Conservation (phyloP, 2,329 filamentous ascomycete genomes). For the Ramularia collo-cygni region DNA sequence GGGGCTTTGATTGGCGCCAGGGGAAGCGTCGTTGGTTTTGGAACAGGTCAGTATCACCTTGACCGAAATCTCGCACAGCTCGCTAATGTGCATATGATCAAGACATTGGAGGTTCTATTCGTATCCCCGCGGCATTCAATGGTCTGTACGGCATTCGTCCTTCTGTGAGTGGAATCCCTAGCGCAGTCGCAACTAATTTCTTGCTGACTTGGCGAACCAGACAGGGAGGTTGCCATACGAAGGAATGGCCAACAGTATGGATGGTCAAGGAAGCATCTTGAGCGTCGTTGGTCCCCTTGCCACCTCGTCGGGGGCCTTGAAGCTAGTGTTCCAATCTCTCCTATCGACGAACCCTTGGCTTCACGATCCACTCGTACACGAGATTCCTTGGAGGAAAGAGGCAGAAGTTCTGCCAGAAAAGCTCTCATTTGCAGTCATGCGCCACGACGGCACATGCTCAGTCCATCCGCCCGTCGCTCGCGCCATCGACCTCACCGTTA, state of each 20-base stretch:
- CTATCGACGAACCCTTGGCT: constrained; percentile 58
- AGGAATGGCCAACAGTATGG: constrained; percentile 56
- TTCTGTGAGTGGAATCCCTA: no score
- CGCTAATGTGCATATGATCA: background rate
- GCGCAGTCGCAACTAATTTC: no score
- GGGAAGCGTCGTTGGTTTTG: constrained; percentile 51
- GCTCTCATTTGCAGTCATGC: constrained; percentile 52
- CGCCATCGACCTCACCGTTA: constrained; percentile 46
- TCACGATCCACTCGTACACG: constrained; percentile 57
- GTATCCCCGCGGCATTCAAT: constrained; percentile 55
- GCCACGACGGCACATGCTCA: constrained; percentile 44
- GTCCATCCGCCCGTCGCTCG: constrained; percentile 53
- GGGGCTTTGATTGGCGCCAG: constrained; percentile 49
- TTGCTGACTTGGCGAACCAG: no score
- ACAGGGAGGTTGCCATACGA: constrained; percentile 37
- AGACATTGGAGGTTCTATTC: constrained; percentile 46
- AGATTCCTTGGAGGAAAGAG: constrained; percentile 58
- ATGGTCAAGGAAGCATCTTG: constrained; percentile 56
- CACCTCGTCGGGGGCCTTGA: constrained; percentile 48
- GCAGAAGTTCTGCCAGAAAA: constrained; percentile 28
- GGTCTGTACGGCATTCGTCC: constrained; percentile 52
- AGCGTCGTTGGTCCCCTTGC: constrained; percentile 60
- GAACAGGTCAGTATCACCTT: constrained; percentile 48
- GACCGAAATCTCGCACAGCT: constrained; percentile 24
- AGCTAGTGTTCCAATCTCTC: constrained; percentile 50